These are phyloP conservation scores for Pleodorina starrii DNA, from an alignment of 139 green algal species.

Conservation along the genomic window DNA sequence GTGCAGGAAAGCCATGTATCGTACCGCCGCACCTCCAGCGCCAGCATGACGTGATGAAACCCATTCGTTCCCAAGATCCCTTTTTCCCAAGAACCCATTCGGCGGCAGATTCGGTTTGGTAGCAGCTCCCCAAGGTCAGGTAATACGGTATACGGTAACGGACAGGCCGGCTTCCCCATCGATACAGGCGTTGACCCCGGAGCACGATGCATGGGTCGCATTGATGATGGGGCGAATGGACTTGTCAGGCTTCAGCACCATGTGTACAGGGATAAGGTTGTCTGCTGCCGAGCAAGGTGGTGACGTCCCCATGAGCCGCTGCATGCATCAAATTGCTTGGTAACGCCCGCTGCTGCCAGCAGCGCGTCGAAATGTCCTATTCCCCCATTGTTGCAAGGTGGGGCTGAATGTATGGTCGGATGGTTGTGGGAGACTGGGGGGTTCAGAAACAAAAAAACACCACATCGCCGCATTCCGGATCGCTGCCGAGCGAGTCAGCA, in stretches of 20 bases:
- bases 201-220: neutral
- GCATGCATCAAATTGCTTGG: neutral
- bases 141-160: no score
- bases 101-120: neutral
- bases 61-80: neutral
- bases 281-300: neutral
- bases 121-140: neutral
- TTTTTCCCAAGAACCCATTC: neutral
- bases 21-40: neutral
- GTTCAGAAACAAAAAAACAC: neutral
- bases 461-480: neutral
- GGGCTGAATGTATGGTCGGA: neutral
- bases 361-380: neutral
- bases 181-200: neutral
- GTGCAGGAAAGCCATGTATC: constrained; percentile 33
- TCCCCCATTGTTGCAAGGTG: neutral
- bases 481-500: neutral
- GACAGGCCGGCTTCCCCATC: neutral
- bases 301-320: neutral
- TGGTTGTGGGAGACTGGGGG: neutral
- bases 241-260: neutral
- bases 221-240: constrained; percentile 15
- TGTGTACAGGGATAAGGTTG: constrained; percentile 6
- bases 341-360: neutral
- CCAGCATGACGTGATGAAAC: constrained; percentile 25